Percentiles rank a stretch among this genome's conserved stretches.
Evolutionary conservation across 1,284 basidiomycete species (phyloP).

Genomic region (Moesziomyces parantarcticus): DNA sequence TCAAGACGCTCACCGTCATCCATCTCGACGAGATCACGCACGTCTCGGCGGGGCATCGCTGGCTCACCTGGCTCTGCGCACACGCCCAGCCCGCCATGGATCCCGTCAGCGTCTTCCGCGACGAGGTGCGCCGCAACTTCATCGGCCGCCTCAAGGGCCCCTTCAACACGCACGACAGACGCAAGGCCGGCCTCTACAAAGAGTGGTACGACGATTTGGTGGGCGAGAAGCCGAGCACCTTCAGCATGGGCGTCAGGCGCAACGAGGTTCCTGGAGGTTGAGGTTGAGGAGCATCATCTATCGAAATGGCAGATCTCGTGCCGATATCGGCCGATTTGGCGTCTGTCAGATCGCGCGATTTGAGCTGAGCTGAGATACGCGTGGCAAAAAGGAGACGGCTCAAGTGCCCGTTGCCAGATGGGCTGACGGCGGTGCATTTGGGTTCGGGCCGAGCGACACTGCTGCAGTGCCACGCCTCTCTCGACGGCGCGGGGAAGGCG

Average conservation of each 20-base stretch:
- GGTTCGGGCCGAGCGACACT: too few species aligned
- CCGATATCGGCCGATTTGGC: too few species aligned
- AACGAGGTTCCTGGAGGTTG: conserved; percentile 52
- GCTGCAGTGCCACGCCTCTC: too few species aligned
- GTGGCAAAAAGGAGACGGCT: too few species aligned
- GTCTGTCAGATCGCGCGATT: too few species aligned
- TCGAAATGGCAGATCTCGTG: too few species aligned
- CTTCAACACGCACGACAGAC: conserved; percentile 81
- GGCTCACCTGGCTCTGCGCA: conserved; percentile 82
- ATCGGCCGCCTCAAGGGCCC: conserved; percentile 84
- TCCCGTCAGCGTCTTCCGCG: conserved; percentile 78
- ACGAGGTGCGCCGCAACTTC: conserved; percentile 80
- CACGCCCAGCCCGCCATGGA: conserved; percentile 73
- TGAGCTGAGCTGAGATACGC: too few species aligned
- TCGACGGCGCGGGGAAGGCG: too few species aligned
- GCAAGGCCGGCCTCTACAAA: conserved; percentile 72
- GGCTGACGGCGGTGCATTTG: too few species aligned
- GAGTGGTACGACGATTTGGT: conserved; percentile 72
- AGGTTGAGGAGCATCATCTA: not conserved
- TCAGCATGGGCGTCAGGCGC: conserved; percentile 40
- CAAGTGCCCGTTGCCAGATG: too few species aligned
- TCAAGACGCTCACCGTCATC: conserved; percentile 68
- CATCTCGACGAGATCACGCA: conserved; percentile 82
- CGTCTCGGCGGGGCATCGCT: conserved; percentile 81
- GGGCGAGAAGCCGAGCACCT: conserved; percentile 71